phyloP scores from a whole-genome alignment of 2,329 filamentous ascomycete species.

The Fusarium vanettenii region DNA sequence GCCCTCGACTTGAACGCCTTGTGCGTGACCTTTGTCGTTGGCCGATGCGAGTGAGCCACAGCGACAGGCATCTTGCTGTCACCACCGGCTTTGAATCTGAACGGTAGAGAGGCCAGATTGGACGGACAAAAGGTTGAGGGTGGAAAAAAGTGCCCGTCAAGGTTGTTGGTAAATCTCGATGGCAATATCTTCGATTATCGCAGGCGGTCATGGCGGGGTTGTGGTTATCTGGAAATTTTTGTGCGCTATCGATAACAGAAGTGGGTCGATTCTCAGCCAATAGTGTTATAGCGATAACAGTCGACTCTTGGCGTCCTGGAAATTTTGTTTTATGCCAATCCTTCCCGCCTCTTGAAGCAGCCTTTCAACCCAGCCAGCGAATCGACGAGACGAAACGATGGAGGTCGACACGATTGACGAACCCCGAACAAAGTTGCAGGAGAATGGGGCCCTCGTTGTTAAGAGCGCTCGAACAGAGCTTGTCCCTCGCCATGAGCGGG shows the following conservation, averaged over 20 bases:
- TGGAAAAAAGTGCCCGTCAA: conserved; percentile 13
- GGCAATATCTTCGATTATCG: conserved; percentile 44
- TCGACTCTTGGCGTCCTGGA: conserved; percentile 43
- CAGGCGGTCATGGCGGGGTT: conserved; percentile 51
- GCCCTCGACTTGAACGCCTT: conserved; percentile 95
- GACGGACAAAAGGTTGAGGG: not conserved
- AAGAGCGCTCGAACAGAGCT: conserved; percentile 64
- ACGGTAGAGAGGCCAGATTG: conserved; percentile 80
- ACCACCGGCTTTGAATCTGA: conserved; percentile 86
- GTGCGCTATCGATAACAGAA: conserved; percentile 52
- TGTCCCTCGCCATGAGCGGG: conserved; percentile 61
- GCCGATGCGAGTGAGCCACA: conserved; percentile 85
- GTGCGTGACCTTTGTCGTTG: conserved; percentile 88
- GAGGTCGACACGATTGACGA: conserved; percentile 52
- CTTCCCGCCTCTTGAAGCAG: conserved; percentile 25
- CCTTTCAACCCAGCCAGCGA: conserved; percentile 22
- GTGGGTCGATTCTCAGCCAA: conserved; percentile 32
- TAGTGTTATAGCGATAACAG: conserved; percentile 42
- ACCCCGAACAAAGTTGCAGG: conserved; percentile 51
- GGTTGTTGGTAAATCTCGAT: conserved; percentile 25
- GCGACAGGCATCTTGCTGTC: conserved; percentile 80
- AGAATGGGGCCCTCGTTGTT: conserved; percentile 66
- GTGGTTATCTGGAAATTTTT: conserved; percentile 54
- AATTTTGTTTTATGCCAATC: conserved; percentile 48
- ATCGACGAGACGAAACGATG: conserved; percentile 46